Base-by-base conservation (phyloP, 345 rosid genomes). In the Boechera retrofracta region DNA sequence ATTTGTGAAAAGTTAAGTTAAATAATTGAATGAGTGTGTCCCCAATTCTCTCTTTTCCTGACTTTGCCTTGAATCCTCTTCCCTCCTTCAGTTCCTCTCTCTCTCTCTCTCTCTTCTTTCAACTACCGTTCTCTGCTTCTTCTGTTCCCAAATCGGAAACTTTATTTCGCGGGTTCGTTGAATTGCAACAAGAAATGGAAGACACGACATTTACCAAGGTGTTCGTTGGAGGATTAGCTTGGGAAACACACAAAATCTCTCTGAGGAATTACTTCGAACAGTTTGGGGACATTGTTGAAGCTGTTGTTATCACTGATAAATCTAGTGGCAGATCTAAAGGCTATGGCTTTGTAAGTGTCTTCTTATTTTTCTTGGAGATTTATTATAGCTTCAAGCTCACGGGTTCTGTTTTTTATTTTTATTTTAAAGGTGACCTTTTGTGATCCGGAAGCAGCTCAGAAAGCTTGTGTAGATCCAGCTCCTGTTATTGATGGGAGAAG, bases 321-420 rank as follows among this genome's bases (percentile, higher is more conserved):
- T 91, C 97, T 72, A 89, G 95, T 8, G 98, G 97, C 76, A 92
- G 98, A 89, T 94, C 98, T 86, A 94, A 94, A 79, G 98, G 98
- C 83, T 94, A 94, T 42, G 98, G 98, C 84, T 94, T 94, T 79
- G 98, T 94, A 91, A 72, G 91, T 44, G 2, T 64, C 4, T 41
- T 51, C 16, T 66, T 6, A 13, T 52, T 2, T 11, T 26, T 31
- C 38, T 18, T 29, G 4, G 53, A 15, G 57, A 21, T 24, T 5
- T 52, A 1, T 18, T 26, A 18, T 57, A 16, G 58, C 39, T 48
- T 9, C 5, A n/a, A 39, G 10, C 72, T 51, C 69, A 74, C 59
- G 45, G 69, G 0, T 33, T 73, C 44, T 73, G 69, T 44, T 32
- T 64, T 6, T 7, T 15, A 16, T 28, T 31, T 0, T 21, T 3